Conservation (phyloP, 2,329 filamentous ascomycete genomes). For the Cladophialophora bantiana region DNA sequence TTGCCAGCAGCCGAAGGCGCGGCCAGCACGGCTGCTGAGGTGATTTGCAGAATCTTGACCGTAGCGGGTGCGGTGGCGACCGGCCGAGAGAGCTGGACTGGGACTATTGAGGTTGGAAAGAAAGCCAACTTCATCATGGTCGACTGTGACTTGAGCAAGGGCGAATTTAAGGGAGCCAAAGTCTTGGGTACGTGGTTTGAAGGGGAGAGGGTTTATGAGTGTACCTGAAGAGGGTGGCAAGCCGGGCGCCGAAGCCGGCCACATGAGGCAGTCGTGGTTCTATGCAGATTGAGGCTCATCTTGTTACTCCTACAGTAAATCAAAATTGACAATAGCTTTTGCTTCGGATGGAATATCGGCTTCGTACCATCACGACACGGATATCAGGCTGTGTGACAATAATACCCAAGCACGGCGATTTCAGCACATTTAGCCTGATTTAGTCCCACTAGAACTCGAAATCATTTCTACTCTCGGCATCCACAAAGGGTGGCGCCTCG, state of each 20-base stretch:
- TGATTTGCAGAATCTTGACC: constrained; percentile 41
- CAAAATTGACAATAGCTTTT: too few relatives aligned
- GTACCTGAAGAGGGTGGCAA: background rate
- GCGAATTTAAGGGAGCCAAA: constrained; percentile 42
- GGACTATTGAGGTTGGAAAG: constrained; percentile 46
- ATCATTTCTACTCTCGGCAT: background rate
- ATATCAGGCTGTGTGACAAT: background rate
- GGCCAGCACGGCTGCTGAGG: constrained; percentile 12
- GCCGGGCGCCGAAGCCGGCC: background rate
- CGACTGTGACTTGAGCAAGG: constrained; percentile 43
- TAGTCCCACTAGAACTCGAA: background rate
- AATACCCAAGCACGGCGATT: background rate
- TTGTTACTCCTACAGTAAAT: too few relatives aligned
- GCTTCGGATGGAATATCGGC: too few relatives aligned
- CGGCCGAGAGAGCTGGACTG: constrained; percentile 40
- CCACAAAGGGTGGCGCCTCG: background rate
- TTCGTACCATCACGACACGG: background rate
- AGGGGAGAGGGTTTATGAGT: constrained; percentile 34
- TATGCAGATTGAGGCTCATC: too few relatives aligned
- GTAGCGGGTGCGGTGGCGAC: constrained; percentile 44
- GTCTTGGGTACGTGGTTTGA: constrained; percentile 45
- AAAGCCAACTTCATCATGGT: constrained; percentile 46
- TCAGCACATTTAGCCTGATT: constrained; percentile 15
- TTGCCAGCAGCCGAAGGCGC: background rate
- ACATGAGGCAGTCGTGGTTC: background rate